These are phyloP conservation scores for Aspergillus carbonarius DNA, from an alignment of 2,329 filamentous ascomycete genomes.

Conservation along the genomic window DNA sequence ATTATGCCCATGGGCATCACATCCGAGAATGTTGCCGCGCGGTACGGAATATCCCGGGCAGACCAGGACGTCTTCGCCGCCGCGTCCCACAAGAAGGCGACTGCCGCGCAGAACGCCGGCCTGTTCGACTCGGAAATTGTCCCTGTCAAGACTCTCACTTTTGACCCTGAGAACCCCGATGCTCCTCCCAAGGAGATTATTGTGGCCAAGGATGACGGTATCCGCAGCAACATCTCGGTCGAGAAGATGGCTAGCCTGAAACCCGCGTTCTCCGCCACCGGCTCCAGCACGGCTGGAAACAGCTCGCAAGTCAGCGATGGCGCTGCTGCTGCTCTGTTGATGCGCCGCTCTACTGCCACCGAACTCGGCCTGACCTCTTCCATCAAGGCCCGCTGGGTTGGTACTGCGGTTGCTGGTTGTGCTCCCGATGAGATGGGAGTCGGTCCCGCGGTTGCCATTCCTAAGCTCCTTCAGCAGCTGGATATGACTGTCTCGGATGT, in stretches of 20 bases:
- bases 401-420: constrained; percentile 72
- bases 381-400: constrained; percentile 82
- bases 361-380: constrained; percentile 66
- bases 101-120: constrained; percentile 66
- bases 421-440: constrained; percentile 92
- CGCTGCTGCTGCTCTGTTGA: constrained; percentile 78
- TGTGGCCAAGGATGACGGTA: constrained; percentile 78
- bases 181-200: constrained; percentile 59
- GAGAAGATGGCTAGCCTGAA: constrained; percentile 78
- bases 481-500: constrained; percentile 69
- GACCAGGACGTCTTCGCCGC: constrained; percentile 85
- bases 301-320: constrained; percentile 83
- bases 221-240: constrained; percentile 64
- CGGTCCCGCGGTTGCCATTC: constrained; percentile 82
- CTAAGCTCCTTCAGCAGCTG: constrained; percentile 69
- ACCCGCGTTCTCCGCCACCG: constrained; percentile 76
- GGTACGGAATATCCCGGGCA: constrained; percentile 69
- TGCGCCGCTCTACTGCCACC: constrained; percentile 77
- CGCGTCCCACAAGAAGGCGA: constrained; percentile 70
- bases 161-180: constrained; percentile 63
- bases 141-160: constrained; percentile 70
- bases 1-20: constrained; percentile 94
- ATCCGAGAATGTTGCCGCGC: constrained; percentile 78
- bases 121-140: constrained; percentile 77
- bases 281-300: constrained; percentile 82